phyloP scores from a whole-genome alignment of 129 eudicot genomes.

The Escallonia rubra region DNA sequence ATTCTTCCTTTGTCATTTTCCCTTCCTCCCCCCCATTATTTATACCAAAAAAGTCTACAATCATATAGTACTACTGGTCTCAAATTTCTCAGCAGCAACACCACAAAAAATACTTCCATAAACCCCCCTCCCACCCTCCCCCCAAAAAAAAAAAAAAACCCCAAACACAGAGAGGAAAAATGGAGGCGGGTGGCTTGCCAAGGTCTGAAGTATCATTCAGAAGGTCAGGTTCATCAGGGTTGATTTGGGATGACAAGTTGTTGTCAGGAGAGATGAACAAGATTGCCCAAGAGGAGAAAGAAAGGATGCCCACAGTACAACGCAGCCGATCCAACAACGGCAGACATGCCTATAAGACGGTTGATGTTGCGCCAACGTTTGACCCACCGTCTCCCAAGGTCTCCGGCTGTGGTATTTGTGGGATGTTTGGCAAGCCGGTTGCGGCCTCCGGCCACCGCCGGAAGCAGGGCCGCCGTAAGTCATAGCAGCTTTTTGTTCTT shows the following conservation, averaged over 20 bases:
- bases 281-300: conserved; percentile 35
- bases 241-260: conserved; percentile 80
- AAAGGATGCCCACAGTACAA: conserved; percentile 8
- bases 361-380: conserved; percentile 45
- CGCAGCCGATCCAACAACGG: conserved; percentile 18
- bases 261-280: conserved; percentile 57
- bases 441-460: too few relatives aligned
- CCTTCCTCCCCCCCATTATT: conserved; percentile 9
- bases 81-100: background rate
- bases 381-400: conserved; percentile 86
- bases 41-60: conserved; percentile 9
- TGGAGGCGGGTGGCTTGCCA: conserved; percentile 46
- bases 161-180: conserved; percentile 1
- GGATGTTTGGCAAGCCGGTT: conserved; percentile 58
- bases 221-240: conserved; percentile 80
- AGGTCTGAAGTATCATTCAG: conserved; percentile 78
- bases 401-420: conserved; percentile 66
- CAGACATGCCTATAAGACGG: conserved; percentile 39
- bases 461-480: conserved; percentile 26
- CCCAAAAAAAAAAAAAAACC: background rate
- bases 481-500: conserved; percentile 6
- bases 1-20: conserved; percentile 19
- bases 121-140: conserved; percentile 4
- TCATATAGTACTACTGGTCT: background rate
- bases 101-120: background rate